Percentiles rank a stretch among this genome's conserved stretches.
Evolutionary conservation across 768 basidiomycete species (phyloP).

Genomic region (Amanita pseudoporphyria): DNA sequence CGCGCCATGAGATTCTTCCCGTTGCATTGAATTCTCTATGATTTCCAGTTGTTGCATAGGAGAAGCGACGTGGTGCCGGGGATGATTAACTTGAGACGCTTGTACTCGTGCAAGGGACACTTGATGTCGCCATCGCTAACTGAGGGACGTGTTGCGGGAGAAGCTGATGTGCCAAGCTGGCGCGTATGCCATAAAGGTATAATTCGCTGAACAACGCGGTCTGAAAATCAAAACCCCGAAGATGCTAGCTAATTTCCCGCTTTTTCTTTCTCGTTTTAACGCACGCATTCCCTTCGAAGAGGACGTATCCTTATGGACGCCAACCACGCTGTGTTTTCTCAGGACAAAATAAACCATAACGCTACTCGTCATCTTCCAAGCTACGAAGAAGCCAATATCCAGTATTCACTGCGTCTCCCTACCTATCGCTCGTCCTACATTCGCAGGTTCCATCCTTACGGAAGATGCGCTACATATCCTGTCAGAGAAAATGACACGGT

Average conservation of each 20-base stretch:
- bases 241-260: not conserved
- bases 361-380: not conserved
- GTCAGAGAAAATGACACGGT: not conserved
- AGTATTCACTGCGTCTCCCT: not conserved
- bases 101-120: too few species aligned
- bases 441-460: constrained; percentile 1
- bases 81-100: too few species aligned
- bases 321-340: not conserved
- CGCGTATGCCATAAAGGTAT: not conserved
- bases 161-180: too few species aligned
- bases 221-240: not conserved
- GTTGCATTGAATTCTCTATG: too few species aligned
- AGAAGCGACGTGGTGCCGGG: too few species aligned
- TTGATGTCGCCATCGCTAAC: too few species aligned
- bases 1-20: too few species aligned
- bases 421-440: not conserved
- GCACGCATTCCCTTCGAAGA: too few species aligned
- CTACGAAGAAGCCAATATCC: not conserved
- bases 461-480: not conserved
- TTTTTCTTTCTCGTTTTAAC: too few species aligned
- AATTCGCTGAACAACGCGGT: not conserved
- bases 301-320: not conserved
- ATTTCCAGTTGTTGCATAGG: too few species aligned
- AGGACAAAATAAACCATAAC: not conserved
- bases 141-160: too few species aligned